Percentiles rank a stretch among this genome's conserved stretches.
Conservation (phyloP, 345 rosid genomes). For the Eucalyptus curtisii region DNA sequence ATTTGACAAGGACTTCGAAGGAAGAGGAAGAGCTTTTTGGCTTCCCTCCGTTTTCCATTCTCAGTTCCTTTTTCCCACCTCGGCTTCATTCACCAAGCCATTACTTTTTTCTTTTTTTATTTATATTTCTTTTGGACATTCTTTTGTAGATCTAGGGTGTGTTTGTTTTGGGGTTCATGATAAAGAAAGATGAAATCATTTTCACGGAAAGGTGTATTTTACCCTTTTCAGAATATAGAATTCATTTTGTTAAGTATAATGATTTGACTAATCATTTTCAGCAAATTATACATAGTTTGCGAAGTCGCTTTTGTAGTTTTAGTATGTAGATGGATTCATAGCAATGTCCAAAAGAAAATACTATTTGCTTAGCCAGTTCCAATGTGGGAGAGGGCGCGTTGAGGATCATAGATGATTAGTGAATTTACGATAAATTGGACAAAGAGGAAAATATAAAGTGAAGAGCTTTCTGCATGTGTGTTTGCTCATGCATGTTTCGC, state of each 20-base stretch:
- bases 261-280: too few relatives aligned
- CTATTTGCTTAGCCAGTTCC: neutral
- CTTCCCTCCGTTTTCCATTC: neutral
- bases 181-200: too few relatives aligned
- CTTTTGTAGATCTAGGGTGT: neutral
- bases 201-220: too few relatives aligned
- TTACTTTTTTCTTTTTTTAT: neutral
- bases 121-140: neutral
- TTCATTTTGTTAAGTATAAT: neutral
- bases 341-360: neutral
- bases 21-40: too few relatives aligned
- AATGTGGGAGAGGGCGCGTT: fast-evolving
- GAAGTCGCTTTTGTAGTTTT: neutral
- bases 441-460: neutral
- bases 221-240: neutral
- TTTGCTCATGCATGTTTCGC: neutral
- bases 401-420: neutral
- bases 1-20: fast-evolving
- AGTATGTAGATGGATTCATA: neutral
- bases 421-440: neutral
- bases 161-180: neutral
- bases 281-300: fast-evolving
- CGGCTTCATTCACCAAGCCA: neutral
- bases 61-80: neutral
- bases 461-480: neutral